These are phyloP conservation scores for Pichia sp. DNA, from an alignment of 1,139 yeast species.

Conservation along the genomic window DNA sequence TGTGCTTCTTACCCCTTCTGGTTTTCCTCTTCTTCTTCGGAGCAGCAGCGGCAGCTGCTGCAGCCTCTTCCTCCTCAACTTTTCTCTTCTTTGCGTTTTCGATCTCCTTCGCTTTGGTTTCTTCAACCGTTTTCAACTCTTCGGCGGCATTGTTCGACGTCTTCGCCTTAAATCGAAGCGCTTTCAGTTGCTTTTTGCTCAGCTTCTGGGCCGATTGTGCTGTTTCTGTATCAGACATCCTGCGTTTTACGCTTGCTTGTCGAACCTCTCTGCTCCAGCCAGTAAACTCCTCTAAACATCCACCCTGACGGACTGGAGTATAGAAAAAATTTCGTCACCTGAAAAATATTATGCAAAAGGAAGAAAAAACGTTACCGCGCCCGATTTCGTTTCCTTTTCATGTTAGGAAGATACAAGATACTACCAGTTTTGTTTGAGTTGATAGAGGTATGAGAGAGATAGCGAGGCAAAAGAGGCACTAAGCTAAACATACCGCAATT, in stretches of 20 bases:
- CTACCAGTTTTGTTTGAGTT: no score
- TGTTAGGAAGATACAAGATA: not conserved
- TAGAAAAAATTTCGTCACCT: constrained; percentile 2
- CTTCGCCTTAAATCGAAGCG: constrained; percentile 61
- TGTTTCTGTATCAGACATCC: constrained; percentile 8
- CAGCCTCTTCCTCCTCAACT: constrained; percentile 7
- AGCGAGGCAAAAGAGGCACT: not conserved
- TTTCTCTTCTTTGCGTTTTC: constrained; percentile 27
- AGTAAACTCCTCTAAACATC: not conserved
- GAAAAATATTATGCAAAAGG: constrained; percentile 1
- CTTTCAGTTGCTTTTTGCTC: constrained; percentile 77
- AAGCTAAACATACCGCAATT: no score
- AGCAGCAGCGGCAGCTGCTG: constrained; percentile 29
- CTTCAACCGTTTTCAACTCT: constrained; percentile 30
- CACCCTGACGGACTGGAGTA: not conserved
- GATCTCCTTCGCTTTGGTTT: constrained; percentile 25
- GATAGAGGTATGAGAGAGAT: not conserved
- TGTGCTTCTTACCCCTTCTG: constrained; percentile 71
- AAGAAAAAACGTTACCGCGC: constrained; percentile 7
- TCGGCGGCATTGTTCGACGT: constrained; percentile 40
- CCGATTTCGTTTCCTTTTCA: not conserved
- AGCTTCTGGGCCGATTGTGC: constrained; percentile 38
- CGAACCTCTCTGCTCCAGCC: no score
- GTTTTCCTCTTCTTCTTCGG: constrained; percentile 62
- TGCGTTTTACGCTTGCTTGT: no score